Evolutionary conservation across 1,284 basidiomycete species (phyloP), one percentile per base, ranked within the genome.

Genomic region (Ustilago esculenta): DNA sequence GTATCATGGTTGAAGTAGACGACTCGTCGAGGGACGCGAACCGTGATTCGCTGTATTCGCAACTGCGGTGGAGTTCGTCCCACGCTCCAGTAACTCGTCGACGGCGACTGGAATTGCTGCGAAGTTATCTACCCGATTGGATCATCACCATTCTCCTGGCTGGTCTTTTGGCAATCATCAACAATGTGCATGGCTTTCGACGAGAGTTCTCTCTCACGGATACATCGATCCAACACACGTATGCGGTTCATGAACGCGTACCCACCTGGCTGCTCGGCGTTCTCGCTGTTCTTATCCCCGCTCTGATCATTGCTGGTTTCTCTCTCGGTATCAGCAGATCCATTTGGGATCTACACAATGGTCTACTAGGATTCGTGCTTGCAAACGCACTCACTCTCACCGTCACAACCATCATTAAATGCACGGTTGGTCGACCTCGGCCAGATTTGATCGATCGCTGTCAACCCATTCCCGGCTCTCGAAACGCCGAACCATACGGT

Each of bases 331-430:
- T 92, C 17, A 84, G 91, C 11, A 87, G 90, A 18, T 90, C 88
- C 5, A 88, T 88, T 83, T 96, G 93, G 92, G 94, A 97, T 76
- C 84, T 90, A 30, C 94, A 98, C 81, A 90, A 88, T 74, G 87
- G 90, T 46, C 85, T 89, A 21, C 86, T 94, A 11, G 93, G 92
- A 37, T 83, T 92, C 65, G 84, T 91, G 21, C 86, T 94, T 34
- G 86, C 88, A 12, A 85, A 92, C 40, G 85, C 89, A 5, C 84
- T 94, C 40, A 90, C 92, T 1, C 91, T 91, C 11, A 84, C 88
- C 27, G 84, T 94, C 37, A 96, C 94, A 0, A 90, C 95, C 78
- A 85, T 94, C 54, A 85, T 88, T 64, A 98, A 98, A 84, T 82
- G 85, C 20, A 82, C 82, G 1, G 93, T 95, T 18, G 95, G 95